Percentiles rank a stretch among this genome's conserved stretches.
phyloP scores from a whole-genome alignment of 164 flowering plant genomes.

The Pachysandra terminalis region DNA sequence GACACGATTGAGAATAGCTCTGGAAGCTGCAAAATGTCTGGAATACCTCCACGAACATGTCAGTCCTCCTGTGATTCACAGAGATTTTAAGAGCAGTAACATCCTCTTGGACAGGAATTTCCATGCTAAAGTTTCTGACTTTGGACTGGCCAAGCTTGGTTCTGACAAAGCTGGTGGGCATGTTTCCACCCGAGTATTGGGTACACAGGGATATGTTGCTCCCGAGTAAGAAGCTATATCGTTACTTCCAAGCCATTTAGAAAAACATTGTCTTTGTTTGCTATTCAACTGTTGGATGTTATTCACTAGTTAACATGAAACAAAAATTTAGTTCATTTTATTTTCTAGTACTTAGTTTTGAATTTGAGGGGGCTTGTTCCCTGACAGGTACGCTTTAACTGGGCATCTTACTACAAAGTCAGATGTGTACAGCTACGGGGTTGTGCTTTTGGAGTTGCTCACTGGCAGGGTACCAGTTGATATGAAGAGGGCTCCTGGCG shows the following conservation, averaged over 20 bases:
- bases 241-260: neutral
- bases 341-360: neutral
- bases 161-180: conserved; percentile 91
- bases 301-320: neutral
- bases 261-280: neutral
- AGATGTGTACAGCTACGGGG: conserved; percentile 98
- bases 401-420: conserved; percentile 97
- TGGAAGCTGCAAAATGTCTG: conserved; percentile 95
- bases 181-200: conserved; percentile 94
- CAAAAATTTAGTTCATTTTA: no score
- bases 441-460: conserved; percentile 92
- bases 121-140: conserved; percentile 97
- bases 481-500: conserved; percentile 77
- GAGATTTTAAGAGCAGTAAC: conserved; percentile 97
- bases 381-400: conserved; percentile 82
- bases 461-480: conserved; percentile 96
- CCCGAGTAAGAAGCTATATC: conserved; percentile 68
- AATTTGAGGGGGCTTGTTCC: neutral
- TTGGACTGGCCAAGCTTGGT: conserved; percentile 94
- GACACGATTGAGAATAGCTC: conserved; percentile 79
- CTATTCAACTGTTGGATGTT: neutral
- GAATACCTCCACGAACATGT: conserved; percentile 94
- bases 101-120: conserved; percentile 77
- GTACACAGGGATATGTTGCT: conserved; percentile 95
- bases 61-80: conserved; percentile 87